Evolutionary conservation across 495 filamentous ascomycete genomes (phyloP).

Genomic region (Hypoxylon trugodes): DNA sequence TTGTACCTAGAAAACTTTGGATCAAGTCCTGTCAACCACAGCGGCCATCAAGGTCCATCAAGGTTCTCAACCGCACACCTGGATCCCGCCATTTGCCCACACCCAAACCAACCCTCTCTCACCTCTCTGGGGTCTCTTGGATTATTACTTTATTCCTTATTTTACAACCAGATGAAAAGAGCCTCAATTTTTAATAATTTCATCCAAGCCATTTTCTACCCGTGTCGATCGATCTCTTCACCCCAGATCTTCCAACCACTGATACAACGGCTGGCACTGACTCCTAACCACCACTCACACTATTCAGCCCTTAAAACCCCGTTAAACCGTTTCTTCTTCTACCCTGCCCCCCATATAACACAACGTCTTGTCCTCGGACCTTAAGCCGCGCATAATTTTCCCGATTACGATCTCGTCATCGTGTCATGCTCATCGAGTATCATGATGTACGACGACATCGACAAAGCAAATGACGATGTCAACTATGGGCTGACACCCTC

Average conservation of each 20-base stretch:
- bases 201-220: too few relatives aligned
- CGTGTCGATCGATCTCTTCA: constrained; percentile 11
- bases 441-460: constrained; percentile 26
- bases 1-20: too few relatives aligned
- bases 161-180: constrained; percentile 15
- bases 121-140: too few relatives aligned
- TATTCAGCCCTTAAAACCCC: background rate
- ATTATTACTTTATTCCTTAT: constrained; percentile 1
- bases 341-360: too few relatives aligned
- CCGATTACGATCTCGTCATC: too few relatives aligned
- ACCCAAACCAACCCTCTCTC: constrained; percentile 11
- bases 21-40: background rate
- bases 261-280: constrained; percentile 17
- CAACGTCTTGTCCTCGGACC: too few relatives aligned
- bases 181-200: constrained; percentile 20
- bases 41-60: constrained; percentile 29
- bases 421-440: constrained; percentile 28
- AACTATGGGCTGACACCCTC: constrained; percentile 5
- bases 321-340: too few relatives aligned
- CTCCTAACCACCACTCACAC: background rate
- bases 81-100: constrained; percentile 27
- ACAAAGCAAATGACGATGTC: constrained; percentile 28
- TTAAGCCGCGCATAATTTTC: too few relatives aligned
- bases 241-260: constrained; percentile 3
- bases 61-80: constrained; percentile 35